A percentile compares a stretch with the other conserved stretches of the same genome.
phyloP scores from a whole-genome alignment of 2,329 filamentous ascomycete genomes.

The Colletotrichum sp. region DNA sequence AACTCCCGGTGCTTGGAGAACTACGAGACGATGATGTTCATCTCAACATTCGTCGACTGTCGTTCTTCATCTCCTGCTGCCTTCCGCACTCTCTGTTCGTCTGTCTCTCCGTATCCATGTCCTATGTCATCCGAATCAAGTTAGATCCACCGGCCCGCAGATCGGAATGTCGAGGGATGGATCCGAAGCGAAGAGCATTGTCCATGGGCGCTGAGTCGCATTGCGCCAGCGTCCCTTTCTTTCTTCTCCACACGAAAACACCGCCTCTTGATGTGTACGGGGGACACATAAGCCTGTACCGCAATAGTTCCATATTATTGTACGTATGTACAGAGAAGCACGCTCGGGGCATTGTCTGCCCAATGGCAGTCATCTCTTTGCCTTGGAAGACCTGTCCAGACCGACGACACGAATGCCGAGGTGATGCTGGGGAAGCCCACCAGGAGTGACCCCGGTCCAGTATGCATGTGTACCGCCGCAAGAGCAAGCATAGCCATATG shows the following conservation, averaged over 20 bases:
- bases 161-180: slow-evolving; percentile 4
- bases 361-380: background rate
- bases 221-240: background rate
- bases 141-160: background rate
- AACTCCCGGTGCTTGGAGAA: background rate
- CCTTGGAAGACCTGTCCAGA: background rate
- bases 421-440: background rate
- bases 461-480: background rate
- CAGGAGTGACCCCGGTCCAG: background rate
- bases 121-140: background rate
- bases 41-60: background rate
- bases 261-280: background rate
- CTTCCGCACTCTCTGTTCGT: background rate
- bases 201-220: background rate
- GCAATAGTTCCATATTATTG: background rate
- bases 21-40: background rate
- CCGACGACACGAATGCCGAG: background rate
- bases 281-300: background rate
- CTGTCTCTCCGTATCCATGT: background rate
- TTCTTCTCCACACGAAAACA: background rate
- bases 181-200: background rate
- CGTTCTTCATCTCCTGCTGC: background rate
- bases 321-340: background rate
- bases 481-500: background rate
- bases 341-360: background rate